A percentile compares a stretch with the other conserved stretches of the same genome.
Evolutionary conservation across 768 basidiomycete genomes (phyloP).

Genomic region (Gelatoporia subvermispora): DNA sequence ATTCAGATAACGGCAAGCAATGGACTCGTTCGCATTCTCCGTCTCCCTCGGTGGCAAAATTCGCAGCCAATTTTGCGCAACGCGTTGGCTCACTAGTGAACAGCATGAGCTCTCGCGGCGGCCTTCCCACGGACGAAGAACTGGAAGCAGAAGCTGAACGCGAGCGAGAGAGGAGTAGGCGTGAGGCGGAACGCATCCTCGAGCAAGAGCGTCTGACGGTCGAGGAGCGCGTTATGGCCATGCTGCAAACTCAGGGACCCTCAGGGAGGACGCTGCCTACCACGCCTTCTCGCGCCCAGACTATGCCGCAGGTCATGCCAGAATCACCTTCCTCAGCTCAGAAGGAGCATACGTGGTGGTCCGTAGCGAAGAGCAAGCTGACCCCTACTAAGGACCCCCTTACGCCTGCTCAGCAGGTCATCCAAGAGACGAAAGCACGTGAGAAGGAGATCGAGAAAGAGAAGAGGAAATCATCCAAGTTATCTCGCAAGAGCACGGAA

Average conservation of each 20-base stretch:
- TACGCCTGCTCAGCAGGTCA: slow-evolving; percentile 83
- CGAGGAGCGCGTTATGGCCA: slow-evolving; percentile 73
- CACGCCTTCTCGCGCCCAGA: slow-evolving; percentile 46
- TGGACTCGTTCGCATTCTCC: slow-evolving; percentile 55
- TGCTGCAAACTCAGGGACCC: slow-evolving; percentile 55
- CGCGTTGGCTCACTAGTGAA: slow-evolving; percentile 66
- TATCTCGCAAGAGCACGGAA: slow-evolving; percentile 25
- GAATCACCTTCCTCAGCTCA: slow-evolving; percentile 61
- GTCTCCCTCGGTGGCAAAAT: slow-evolving; percentile 64
- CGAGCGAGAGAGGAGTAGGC: slow-evolving; percentile 69
- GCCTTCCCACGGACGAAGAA: slow-evolving; percentile 65
- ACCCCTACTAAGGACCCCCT: slow-evolving; percentile 77
- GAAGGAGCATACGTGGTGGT: slow-evolving; percentile 75
- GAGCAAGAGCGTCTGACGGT: slow-evolving; percentile 50
- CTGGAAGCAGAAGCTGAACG: slow-evolving; percentile 76
- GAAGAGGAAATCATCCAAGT: slow-evolving; percentile 29
- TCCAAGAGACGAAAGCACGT: slow-evolving; percentile 65
- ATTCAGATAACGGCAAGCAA: slow-evolving; percentile 39
- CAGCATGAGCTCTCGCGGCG: slow-evolving; percentile 30
- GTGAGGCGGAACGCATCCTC: slow-evolving; percentile 76
- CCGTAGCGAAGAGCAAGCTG: slow-evolving; percentile 65
- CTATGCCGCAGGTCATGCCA: slow-evolving; percentile 30
- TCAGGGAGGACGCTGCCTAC: slow-evolving; percentile 31
- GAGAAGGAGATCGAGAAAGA: slow-evolving; percentile 51
- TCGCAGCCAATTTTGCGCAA: slow-evolving; percentile 72